Conservation (phyloP, 805 yeast genomes). For the Debaryomyces hansenii region DNA sequence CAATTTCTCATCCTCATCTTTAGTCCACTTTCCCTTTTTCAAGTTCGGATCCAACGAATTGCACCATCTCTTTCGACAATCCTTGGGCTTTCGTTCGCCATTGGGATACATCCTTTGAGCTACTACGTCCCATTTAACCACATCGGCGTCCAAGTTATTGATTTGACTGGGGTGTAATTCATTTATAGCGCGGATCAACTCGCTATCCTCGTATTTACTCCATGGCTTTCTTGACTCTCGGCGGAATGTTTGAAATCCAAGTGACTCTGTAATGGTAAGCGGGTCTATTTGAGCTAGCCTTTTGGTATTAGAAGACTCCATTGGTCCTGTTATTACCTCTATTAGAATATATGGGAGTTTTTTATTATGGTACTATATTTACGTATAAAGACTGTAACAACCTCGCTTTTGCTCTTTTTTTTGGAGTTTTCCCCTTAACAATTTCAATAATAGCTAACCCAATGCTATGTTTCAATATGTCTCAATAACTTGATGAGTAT, state of each 20-base stretch:
- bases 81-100: constrained; percentile 65
- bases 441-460: too few species aligned
- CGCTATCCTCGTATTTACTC: constrained; percentile 70
- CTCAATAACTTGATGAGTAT: too few species aligned
- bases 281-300: constrained; percentile 44
- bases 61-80: constrained; percentile 85
- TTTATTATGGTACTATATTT: neutral
- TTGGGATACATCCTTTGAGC: constrained; percentile 41
- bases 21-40: constrained; percentile 84
- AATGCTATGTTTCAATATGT: too few species aligned
- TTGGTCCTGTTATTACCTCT: neutral
- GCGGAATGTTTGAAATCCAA: constrained; percentile 74
- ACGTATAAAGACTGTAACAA: constrained; percentile 3
- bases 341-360: neutral
- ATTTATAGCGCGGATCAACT: constrained; percentile 45
- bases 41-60: constrained; percentile 81
- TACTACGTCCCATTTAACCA: constrained; percentile 63
- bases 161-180: constrained; percentile 26
- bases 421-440: too few species aligned
- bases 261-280: constrained; percentile 61
- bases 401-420: constrained; percentile 3
- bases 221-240: constrained; percentile 66
- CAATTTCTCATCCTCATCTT: constrained; percentile 70
- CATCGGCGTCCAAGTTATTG: constrained; percentile 32
- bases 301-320: constrained; percentile 5